Percentiles rank a stretch among this genome's conserved stretches.
Conservation (phyloP, 345 rosid genomes). For the Viola odorata region DNA sequence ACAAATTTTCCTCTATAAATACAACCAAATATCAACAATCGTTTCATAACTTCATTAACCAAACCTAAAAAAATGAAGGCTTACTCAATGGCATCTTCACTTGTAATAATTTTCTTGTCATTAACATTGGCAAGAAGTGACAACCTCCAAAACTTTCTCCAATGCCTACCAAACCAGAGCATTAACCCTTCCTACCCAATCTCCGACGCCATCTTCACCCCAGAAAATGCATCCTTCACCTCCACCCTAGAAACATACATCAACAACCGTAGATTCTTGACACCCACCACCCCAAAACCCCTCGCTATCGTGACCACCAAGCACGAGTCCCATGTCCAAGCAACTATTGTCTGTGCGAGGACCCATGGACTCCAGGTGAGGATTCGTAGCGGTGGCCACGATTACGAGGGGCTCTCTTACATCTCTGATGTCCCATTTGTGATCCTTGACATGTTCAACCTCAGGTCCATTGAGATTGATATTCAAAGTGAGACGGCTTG, state of each 20-base stretch:
- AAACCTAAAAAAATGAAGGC: background rate
- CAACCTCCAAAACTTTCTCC: background rate
- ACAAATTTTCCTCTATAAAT: background rate
- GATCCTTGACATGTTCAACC: conserved; percentile 1
- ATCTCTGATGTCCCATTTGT: background rate
- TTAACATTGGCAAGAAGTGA: background rate
- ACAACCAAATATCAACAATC: background rate
- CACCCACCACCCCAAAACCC: background rate
- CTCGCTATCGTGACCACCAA: conserved; percentile 2
- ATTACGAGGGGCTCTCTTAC: conserved; percentile 7
- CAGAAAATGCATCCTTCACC: background rate
- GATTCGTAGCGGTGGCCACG: conserved; percentile 8
- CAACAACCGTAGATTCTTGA: background rate
- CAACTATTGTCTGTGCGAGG: conserved; percentile 7
- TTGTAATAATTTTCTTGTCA: background rate
- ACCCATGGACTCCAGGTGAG: conserved; percentile 2
- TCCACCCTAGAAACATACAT: background rate
- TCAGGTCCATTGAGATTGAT: background rate
- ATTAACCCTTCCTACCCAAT: background rate
- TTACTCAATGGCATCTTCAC: background rate
- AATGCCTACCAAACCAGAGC: background rate
- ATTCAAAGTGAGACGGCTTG: background rate
- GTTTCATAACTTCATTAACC: too few relatives aligned
- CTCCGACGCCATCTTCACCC: background rate
- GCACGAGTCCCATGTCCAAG: conserved; percentile 10